These are phyloP conservation scores for Endotrypanum monterogeii DNA, from an alignment of 208 protist species.

Conservation along the genomic window DNA sequence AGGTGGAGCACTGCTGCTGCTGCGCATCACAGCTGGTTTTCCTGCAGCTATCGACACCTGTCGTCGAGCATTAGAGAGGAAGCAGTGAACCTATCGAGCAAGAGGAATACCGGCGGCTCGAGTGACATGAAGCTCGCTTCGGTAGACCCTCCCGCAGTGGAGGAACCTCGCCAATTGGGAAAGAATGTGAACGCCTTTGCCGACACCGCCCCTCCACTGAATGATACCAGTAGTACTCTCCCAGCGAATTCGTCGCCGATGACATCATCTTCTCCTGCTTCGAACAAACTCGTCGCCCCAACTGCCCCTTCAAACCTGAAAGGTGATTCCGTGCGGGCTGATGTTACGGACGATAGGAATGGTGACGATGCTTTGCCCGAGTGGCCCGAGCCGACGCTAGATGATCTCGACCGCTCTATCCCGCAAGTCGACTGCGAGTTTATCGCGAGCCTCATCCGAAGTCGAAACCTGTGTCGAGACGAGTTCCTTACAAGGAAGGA, in stretches of 20 bases:
- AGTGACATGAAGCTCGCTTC: not conserved
- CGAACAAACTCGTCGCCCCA: not conserved
- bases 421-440: slow-evolving; percentile 83
- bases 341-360: not conserved
- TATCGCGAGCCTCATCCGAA: slow-evolving; percentile 69
- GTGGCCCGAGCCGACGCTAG: slow-evolving; percentile 69
- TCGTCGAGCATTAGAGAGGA: not conserved
- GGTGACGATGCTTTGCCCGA: slow-evolving; percentile 10
- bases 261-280: slow-evolving; percentile 5
- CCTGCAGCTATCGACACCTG: not conserved
- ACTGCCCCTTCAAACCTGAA: not conserved
- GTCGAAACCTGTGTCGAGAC: slow-evolving; percentile 48
- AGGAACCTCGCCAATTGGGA: slow-evolving; percentile 11
- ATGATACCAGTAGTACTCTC: not conserved
- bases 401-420: slow-evolving; percentile 76
- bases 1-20: not conserved
- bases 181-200: slow-evolving; percentile 11
- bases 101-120: not conserved
- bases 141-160: slow-evolving; percentile 4
- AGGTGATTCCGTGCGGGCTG: not conserved
- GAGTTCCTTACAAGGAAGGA: slow-evolving; percentile 56
- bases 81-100: not conserved
- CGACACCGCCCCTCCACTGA: not conserved
- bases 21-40: not conserved
- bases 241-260: not conserved